These are phyloP conservation scores for Neurospora africana DNA, from an alignment of 495 filamentous ascomycete genomes.

Conservation along the genomic window DNA sequence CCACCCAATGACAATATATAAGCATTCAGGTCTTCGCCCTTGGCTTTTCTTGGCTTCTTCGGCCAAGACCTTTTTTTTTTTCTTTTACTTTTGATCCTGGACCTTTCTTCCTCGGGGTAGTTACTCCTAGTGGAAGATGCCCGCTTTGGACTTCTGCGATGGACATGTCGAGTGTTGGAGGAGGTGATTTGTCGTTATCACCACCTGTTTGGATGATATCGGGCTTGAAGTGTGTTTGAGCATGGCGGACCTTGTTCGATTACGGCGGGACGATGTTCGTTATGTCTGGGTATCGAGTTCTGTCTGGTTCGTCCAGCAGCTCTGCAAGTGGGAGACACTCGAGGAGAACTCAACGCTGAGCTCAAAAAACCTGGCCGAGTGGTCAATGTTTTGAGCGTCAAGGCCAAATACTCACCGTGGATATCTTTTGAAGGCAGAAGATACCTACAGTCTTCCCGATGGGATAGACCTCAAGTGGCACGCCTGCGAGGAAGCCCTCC, in stretches of 20 bases:
- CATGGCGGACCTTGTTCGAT: not conserved
- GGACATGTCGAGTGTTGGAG: not conserved
- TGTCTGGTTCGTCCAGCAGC: not conserved
- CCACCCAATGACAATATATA: not conserved
- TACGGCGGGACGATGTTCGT: not conserved
- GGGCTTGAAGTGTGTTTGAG: not conserved
- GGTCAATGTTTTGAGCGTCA: not conserved
- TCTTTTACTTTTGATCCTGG: not conserved
- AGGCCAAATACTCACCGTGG: not conserved
- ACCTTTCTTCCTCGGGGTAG: not conserved
- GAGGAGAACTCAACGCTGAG: not conserved
- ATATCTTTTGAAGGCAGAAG: not conserved
- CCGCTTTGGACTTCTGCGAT: not conserved
- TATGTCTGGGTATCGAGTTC: not conserved
- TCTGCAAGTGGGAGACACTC: not conserved
- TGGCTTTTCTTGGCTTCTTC: not conserved
- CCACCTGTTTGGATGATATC: not conserved
- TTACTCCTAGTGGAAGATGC: not conserved
- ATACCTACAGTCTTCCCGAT: not conserved
- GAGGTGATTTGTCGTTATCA: not conserved
- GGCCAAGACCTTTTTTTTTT: not conserved
- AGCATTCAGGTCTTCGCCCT: not conserved
- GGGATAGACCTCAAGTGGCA: not conserved
- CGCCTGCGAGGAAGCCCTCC: not conserved
- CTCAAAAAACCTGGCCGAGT: not conserved